Percentiles rank a stretch among this genome's conserved stretches.
Conservation (phyloP, 345 rosid species). For the Gossypium sturtianum region DNA sequence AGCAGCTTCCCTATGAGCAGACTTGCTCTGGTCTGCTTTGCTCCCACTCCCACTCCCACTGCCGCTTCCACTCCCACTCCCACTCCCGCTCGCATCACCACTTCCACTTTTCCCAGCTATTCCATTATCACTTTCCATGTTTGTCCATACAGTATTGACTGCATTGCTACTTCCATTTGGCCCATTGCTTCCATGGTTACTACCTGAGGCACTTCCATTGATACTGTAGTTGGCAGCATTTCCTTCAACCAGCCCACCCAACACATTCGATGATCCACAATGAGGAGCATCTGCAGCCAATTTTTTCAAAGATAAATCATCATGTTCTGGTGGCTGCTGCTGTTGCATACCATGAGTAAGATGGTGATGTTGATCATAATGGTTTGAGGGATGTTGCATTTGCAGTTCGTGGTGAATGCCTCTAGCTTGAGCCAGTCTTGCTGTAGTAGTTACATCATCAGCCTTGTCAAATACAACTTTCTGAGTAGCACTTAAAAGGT, state of each 20-base stretch:
- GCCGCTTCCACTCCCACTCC: neutral
- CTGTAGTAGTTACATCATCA: constrained; percentile 19
- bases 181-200: constrained; percentile 46
- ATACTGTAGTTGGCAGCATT: constrained; percentile 35
- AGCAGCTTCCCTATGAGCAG: constrained; percentile 32
- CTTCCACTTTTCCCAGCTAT: constrained; percentile 31
- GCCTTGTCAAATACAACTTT: constrained; percentile 23
- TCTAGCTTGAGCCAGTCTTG: constrained; percentile 21
- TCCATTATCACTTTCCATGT: constrained; percentile 30
- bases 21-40: constrained; percentile 23
- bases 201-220: constrained; percentile 44
- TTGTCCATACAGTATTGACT: constrained; percentile 28
- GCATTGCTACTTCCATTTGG: constrained; percentile 38
- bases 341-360: constrained; percentile 20
- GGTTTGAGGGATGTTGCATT: constrained; percentile 14
- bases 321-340: constrained; percentile 27
- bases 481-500: constrained; percentile 12
- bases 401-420: constrained; percentile 21
- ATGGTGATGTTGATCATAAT: constrained; percentile 19
- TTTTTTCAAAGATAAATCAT: constrained; percentile 27
- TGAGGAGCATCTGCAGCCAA: constrained; percentile 34
- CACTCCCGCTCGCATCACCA: constrained; percentile 32
- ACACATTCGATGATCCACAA: constrained; percentile 39
- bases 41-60: constrained; percentile 30
- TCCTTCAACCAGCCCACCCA: constrained; percentile 32